These are phyloP conservation scores for Pythium aristosporum DNA, from an alignment of 352 stramenopile genomes.

Conservation along the genomic window DNA sequence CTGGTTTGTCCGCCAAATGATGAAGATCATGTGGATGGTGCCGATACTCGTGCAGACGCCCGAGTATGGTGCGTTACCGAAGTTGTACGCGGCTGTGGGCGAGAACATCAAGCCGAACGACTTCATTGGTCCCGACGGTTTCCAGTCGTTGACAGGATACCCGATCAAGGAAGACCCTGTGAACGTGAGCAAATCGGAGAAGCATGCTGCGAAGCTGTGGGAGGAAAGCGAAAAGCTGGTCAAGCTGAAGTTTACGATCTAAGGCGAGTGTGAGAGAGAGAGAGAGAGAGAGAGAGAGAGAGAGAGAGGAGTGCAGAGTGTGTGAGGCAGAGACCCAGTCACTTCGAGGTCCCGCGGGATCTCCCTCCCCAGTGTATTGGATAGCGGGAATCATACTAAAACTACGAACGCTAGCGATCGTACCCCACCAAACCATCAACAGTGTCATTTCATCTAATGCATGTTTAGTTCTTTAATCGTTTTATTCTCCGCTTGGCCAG, in stretches of 20 bases:
- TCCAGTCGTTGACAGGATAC: constrained; percentile 31
- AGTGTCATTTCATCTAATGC: background rate
- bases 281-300: too few relatives aligned
- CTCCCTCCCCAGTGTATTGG: constrained; percentile 9
- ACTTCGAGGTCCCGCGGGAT: background rate
- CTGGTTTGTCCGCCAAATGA: constrained; percentile 25
- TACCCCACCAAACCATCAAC: background rate
- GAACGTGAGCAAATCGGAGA: constrained; percentile 30
- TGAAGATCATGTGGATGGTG: constrained; percentile 28
- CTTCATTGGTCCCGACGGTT: constrained; percentile 36
- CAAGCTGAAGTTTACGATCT: constrained; percentile 15
- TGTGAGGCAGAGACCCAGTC: too few relatives aligned
- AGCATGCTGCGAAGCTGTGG: constrained; percentile 36
- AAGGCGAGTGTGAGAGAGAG: background rate
- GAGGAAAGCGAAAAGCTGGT: constrained; percentile 41
- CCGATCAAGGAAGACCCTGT: constrained; percentile 35
- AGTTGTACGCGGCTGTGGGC: constrained; percentile 43
- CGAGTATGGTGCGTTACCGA: constrained; percentile 42
- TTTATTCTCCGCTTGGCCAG: background rate
- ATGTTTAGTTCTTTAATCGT: background rate
- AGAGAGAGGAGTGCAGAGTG: too few relatives aligned
- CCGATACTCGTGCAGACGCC: constrained; percentile 41
- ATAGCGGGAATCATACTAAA: constrained; percentile 29
- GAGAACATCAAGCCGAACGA: constrained; percentile 27
- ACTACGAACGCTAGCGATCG: constrained; percentile 13